phyloP scores from a whole-genome alignment of 257 asterid genomes.

The Fraxinus excelsior region DNA sequence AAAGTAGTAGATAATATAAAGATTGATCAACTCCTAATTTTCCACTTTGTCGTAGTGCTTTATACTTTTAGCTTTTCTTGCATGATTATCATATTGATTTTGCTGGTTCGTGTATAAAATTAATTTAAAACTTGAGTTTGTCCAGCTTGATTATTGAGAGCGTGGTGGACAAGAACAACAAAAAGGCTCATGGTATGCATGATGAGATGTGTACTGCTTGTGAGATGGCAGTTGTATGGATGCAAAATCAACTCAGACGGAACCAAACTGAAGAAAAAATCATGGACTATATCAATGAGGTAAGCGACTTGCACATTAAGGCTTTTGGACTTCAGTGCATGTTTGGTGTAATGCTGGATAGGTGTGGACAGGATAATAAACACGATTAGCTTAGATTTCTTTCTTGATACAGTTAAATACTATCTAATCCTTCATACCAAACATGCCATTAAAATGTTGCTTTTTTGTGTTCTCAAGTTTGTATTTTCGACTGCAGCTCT shows the following conservation, averaged over 20 bases:
- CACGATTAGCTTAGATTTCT: not conserved
- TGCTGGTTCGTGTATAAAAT: not conserved
- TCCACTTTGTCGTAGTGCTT: not conserved
- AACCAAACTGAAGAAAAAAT: slow-evolving; percentile 68
- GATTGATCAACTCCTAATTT: not conserved
- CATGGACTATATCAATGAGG: slow-evolving; percentile 73
- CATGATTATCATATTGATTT: not conserved
- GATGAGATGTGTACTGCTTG: slow-evolving; percentile 73
- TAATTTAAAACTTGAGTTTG: not conserved
- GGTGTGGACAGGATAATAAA: not conserved
- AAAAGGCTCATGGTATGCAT: slow-evolving; percentile 24
- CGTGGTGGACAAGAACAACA: slow-evolving; percentile 66
- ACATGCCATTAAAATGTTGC: not conserved
- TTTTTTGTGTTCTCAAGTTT: slow-evolving; percentile 20
- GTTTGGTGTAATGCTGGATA: not conserved
- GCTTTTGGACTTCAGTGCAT: not conserved
- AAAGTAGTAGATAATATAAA: not conserved
- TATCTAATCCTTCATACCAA: not conserved
- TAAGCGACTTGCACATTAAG: slow-evolving; percentile 21
- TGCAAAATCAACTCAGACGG: slow-evolving; percentile 63
- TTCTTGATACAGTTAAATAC: not conserved
- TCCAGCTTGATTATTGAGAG: slow-evolving; percentile 75
- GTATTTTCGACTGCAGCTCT: slow-evolving; percentile 51
- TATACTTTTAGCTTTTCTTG: slow-evolving; percentile 3
- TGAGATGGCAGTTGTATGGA: slow-evolving; percentile 92